phyloP scores from a whole-genome alignment of 176 grass and related monocot genomes.

The Hordeum marinum region DNA sequence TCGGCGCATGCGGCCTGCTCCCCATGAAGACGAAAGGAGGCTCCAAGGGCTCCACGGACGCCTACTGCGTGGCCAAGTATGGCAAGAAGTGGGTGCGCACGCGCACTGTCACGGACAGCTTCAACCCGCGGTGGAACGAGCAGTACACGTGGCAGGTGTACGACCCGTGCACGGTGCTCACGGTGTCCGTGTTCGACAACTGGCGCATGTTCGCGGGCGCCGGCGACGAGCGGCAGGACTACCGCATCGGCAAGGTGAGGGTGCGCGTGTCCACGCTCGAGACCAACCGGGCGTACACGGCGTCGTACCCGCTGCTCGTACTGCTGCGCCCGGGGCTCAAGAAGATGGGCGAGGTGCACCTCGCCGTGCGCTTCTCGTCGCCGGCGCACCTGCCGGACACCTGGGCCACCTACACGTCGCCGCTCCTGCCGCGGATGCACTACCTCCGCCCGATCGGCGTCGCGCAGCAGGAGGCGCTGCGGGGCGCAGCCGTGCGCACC shows the following conservation, averaged over 20 bases:
- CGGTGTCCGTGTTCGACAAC: conserved; percentile 93
- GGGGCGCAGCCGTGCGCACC: conserved; percentile 66
- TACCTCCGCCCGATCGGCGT: conserved; percentile 88
- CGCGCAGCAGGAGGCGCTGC: conserved; percentile 80
- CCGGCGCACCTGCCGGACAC: conserved; percentile 69
- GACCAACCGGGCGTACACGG: conserved; percentile 74
- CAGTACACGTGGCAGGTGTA: conserved; percentile 99
- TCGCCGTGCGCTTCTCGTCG: conserved; percentile 80
- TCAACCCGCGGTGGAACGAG: conserved; percentile 94
- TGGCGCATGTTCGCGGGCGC: conserved; percentile 74
- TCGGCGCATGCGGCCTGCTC: conserved; percentile 72
- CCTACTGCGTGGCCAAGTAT: conserved; percentile 96
- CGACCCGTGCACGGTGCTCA: conserved; percentile 93
- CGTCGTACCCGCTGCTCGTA: conserved; percentile 73
- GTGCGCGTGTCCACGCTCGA: conserved; percentile 89
- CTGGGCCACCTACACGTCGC: conserved; percentile 71
- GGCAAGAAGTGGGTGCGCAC: conserved; percentile 98
- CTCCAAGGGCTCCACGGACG: conserved; percentile 84
- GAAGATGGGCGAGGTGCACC: conserved; percentile 97
- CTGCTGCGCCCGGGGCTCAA: conserved; percentile 81
- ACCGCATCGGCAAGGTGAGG: conserved; percentile 87
- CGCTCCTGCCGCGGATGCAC: conserved; percentile 85
- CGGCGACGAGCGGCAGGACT: conserved; percentile 73
- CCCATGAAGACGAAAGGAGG: conserved; percentile 82
- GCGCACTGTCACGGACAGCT: conserved; percentile 76